These are phyloP conservation scores for Caryocar brasiliense DNA, from an alignment of 441 rosid species.

Conservation along the genomic window DNA sequence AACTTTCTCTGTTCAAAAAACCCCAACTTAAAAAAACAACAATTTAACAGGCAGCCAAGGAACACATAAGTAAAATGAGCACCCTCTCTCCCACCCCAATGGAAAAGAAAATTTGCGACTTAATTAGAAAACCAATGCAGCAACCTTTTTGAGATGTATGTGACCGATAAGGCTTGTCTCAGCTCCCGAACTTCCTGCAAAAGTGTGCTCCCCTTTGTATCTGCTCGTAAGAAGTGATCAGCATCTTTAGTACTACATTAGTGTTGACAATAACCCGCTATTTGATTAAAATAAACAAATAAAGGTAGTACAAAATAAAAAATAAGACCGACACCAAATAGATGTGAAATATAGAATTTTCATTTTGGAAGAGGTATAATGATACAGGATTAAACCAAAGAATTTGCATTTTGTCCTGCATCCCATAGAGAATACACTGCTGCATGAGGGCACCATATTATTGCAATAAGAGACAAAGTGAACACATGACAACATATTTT, in stretches of 20 bases:
- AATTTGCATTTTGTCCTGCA: too few species aligned
- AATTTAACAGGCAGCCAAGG: constrained; percentile 5
- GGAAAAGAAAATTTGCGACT: constrained; percentile 15
- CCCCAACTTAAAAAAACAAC: constrained; percentile 13
- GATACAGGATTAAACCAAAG: too few species aligned
- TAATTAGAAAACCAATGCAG: constrained; percentile 6
- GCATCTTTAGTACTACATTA: not conserved
- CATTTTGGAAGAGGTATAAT: too few species aligned
- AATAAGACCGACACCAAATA: too few species aligned
- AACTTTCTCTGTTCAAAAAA: constrained; percentile 46
- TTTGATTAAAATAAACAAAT: not conserved
- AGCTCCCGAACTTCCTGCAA: constrained; percentile 31
- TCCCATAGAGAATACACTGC: too few species aligned
- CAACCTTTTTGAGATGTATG: constrained; percentile 72
- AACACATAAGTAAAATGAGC: constrained; percentile 6
- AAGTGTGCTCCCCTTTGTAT: constrained; percentile 37
- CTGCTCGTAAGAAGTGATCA: constrained; percentile 31
- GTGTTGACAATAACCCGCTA: too few species aligned
- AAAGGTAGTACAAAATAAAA: not conserved
- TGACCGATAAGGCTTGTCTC: constrained; percentile 73
- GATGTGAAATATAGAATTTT: too few species aligned
- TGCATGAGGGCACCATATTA: too few species aligned
- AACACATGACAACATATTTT: too few species aligned
- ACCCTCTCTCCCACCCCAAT: too few species aligned
- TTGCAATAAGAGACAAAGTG: too few species aligned